These are phyloP conservation scores for Cyclotella cryptica DNA, from an alignment of 108 stramenopile species.

Conservation along the genomic window DNA sequence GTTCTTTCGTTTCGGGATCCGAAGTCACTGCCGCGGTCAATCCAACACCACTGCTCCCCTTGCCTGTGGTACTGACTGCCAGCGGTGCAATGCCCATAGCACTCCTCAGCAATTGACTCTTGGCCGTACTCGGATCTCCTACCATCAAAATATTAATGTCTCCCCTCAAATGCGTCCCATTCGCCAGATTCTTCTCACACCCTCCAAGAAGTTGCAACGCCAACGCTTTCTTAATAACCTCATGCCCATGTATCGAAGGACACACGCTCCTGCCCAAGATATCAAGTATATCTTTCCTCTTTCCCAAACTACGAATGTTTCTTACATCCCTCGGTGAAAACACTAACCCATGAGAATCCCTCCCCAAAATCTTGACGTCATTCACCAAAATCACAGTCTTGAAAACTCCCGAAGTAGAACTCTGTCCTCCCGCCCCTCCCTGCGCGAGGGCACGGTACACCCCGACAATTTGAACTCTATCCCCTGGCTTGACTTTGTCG, in stretches of 20 bases:
- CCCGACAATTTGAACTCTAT: conserved; percentile 92
- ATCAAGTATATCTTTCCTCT: conserved; percentile 78
- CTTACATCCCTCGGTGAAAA: conserved; percentile 84
- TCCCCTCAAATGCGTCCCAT: conserved; percentile 98
- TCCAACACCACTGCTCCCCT: conserved; percentile 99
- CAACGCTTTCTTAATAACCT: conserved; percentile 96
- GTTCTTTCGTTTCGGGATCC: conserved; percentile 97
- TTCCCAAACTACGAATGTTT: conserved; percentile 81
- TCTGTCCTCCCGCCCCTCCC: conserved; percentile 50
- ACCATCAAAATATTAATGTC: conserved; percentile 99
- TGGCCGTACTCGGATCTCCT: conserved; percentile 99
- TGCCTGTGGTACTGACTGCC: conserved; percentile 95
- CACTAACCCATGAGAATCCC: conserved; percentile 80
- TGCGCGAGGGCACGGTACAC: conserved; percentile 92
- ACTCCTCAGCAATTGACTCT: conserved; percentile 95
- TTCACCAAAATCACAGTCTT: conserved; percentile 96
- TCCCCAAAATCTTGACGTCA: conserved; percentile 90
- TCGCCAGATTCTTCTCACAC: conserved; percentile 95
- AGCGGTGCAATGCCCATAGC: conserved; percentile 95
- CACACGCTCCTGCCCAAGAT: conserved; percentile 89
- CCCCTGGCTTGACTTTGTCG: conserved; percentile 97
- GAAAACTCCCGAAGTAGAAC: conserved; percentile 83
- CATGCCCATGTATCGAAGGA: conserved; percentile 98
- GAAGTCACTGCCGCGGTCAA: conserved; percentile 98
- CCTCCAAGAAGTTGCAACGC: conserved; percentile 94